Percentiles rank a stretch among this genome's conserved stretches.
These are phyloP conservation scores for Triticum monococcum DNA, from an alignment of 176 grass and related monocot genomes.

Conservation along the genomic window DNA sequence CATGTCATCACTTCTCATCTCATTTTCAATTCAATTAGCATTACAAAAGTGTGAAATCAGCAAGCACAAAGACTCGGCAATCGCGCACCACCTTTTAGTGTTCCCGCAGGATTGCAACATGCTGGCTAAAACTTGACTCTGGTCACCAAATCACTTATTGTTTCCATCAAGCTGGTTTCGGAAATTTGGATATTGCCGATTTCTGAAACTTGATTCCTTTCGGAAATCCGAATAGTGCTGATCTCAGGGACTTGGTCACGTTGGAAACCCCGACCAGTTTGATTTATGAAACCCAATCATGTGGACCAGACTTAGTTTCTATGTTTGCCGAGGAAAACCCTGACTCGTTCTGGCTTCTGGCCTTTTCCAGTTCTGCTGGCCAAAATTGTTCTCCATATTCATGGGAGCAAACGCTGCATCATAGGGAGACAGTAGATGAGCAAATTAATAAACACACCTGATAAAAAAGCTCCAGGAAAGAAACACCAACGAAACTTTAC, in stretches of 20 bases:
- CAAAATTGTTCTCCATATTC: constrained; percentile 47
- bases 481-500: not conserved
- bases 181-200: not conserved
- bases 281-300: not conserved
- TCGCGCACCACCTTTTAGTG: not conserved
- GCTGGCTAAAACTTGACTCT: not conserved
- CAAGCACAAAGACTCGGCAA: not conserved
- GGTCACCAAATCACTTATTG: constrained; percentile 23
- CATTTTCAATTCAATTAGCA: not conserved
- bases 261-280: constrained; percentile 3
- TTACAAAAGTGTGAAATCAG: not conserved
- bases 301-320: not conserved
- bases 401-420: constrained; percentile 63
- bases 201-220: constrained; percentile 22
- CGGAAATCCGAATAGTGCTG: not conserved
- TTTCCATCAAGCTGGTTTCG: not conserved
- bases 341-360: constrained; percentile 34
- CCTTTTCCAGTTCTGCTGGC: constrained; percentile 2
- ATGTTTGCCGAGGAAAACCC: not conserved
- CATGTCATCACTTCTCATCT: not conserved
- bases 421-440: constrained; percentile 2
- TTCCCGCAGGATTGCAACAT: not conserved
- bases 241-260: constrained; percentile 22
- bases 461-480: not conserved
- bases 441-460: not conserved